phyloP scores from a whole-genome alignment of 257 asterid genomes.

The Solanum infundibuliforme region DNA sequence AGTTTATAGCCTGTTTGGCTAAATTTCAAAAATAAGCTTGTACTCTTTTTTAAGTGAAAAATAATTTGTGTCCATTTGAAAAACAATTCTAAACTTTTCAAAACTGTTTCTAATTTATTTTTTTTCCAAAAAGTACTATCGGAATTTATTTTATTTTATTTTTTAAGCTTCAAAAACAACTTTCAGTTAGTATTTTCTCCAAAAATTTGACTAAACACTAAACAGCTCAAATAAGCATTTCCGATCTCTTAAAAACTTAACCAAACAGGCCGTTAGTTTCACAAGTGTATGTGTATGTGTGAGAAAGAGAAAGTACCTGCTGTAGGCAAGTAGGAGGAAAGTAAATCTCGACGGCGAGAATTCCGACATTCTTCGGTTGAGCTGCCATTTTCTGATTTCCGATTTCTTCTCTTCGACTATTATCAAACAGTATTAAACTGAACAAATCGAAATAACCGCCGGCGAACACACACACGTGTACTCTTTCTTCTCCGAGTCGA shows the following conservation, averaged over 20 bases:
- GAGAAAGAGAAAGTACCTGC: constrained; percentile 37
- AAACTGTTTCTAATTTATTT: neutral
- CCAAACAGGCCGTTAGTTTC: neutral
- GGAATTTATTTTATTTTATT: neutral
- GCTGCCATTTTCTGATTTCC: constrained; percentile 25
- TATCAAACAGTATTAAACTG: neutral
- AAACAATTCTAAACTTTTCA: neutral
- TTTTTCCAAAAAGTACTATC: neutral
- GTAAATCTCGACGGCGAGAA: constrained; percentile 91
- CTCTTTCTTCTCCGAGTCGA: neutral
- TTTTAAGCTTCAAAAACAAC: neutral
- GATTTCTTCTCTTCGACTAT: neutral
- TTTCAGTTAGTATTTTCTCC: neutral
- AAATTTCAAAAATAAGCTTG: neutral
- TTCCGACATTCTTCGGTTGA: constrained; percentile 68
- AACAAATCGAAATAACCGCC: neutral
- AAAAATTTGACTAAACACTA: neutral
- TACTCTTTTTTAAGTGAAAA: neutral
- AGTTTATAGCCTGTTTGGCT: neutral
- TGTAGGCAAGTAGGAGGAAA: constrained; percentile 93
- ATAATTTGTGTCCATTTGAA: neutral
- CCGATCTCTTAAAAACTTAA: neutral
- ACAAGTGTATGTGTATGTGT: neutral
- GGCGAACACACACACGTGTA: neutral
- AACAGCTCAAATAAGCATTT: neutral